Evolutionary conservation across 2,329 filamentous ascomycete species (phyloP).

Genomic region (Cytospora paraplurivora): DNA sequence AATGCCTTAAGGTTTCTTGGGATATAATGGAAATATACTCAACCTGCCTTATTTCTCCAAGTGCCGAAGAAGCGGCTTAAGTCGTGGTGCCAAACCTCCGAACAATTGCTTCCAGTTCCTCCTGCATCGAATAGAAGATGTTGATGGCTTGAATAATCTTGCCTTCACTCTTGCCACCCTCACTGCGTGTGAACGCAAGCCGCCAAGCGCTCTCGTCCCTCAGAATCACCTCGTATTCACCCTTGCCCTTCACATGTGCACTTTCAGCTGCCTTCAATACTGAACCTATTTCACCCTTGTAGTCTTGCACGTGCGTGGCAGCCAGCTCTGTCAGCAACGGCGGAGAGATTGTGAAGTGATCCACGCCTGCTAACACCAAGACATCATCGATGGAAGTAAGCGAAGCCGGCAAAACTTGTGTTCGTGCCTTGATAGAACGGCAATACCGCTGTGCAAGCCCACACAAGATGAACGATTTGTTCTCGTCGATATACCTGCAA

Average conservation of each 20-base stretch:
- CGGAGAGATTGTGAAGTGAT: conserved; percentile 62
- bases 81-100: conserved; percentile 1
- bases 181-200: conserved; percentile 52
- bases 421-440: conserved; percentile 42
- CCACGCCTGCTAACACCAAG: conserved; percentile 57
- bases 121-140: conserved; percentile 59
- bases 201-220: conserved; percentile 50
- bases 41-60: background rate
- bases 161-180: conserved; percentile 49
- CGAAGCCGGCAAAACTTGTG: conserved; percentile 58
- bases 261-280: conserved; percentile 33
- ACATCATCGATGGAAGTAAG: conserved; percentile 60
- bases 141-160: conserved; percentile 59
- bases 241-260: conserved; percentile 10
- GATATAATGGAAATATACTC: background rate
- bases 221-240: conserved; percentile 4
- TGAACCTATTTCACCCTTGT: conserved; percentile 38
- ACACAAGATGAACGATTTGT: conserved; percentile 54
- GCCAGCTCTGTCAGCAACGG: conserved; percentile 51
- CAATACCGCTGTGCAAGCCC: conserved; percentile 57
- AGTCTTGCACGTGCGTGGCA: conserved; percentile 38
- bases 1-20: no score
- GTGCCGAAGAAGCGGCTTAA: background rate
- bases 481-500: conserved; percentile 48
- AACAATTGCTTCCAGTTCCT: conserved; percentile 47